Conservation (phyloP, 768 basidiomycete species). For the Leccinum arenicola region DNA sequence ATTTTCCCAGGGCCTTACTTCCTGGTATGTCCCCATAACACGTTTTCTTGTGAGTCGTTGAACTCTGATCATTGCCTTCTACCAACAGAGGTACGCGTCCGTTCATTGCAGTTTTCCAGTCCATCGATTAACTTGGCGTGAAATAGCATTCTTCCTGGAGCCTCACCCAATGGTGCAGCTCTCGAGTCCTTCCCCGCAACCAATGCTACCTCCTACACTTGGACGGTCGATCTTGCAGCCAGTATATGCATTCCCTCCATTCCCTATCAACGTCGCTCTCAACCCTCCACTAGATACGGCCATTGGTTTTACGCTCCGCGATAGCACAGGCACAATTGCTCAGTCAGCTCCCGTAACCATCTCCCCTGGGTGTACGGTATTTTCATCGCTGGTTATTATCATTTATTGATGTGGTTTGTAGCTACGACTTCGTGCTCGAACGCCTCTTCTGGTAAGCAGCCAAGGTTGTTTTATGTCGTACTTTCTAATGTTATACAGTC, state of each 20-base stretch:
- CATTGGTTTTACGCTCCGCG: constrained; percentile 60
- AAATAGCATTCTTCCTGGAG: constrained; percentile 54
- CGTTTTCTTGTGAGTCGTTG: not conserved
- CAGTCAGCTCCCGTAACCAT: constrained; percentile 56
- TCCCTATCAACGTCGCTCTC: not conserved
- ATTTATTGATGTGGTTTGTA: constrained; percentile 21
- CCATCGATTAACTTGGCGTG: not conserved
- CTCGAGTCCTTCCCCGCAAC: constrained; percentile 46
- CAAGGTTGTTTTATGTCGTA: constrained; percentile 10
- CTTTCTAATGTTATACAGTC: constrained; percentile 19
- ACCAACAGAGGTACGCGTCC: constrained; percentile 38
- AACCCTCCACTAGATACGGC: constrained; percentile 36
- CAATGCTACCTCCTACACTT: constrained; percentile 44
- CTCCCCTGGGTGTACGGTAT: constrained; percentile 46
- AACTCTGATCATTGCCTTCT: not conserved
- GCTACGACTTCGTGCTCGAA: constrained; percentile 37
- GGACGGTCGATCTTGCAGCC: constrained; percentile 49
- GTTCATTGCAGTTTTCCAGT: not conserved
- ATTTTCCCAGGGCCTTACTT: constrained; percentile 52
- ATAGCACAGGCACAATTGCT: constrained; percentile 47
- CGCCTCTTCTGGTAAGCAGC: constrained; percentile 21
- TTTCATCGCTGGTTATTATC: not conserved
- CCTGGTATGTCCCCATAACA: constrained; percentile 47
- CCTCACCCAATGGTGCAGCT: constrained; percentile 40
- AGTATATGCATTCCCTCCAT: constrained; percentile 31